phyloP scores from a whole-genome alignment of 2,329 filamentous ascomycete species.

The Tolypocladium endophyticum region DNA sequence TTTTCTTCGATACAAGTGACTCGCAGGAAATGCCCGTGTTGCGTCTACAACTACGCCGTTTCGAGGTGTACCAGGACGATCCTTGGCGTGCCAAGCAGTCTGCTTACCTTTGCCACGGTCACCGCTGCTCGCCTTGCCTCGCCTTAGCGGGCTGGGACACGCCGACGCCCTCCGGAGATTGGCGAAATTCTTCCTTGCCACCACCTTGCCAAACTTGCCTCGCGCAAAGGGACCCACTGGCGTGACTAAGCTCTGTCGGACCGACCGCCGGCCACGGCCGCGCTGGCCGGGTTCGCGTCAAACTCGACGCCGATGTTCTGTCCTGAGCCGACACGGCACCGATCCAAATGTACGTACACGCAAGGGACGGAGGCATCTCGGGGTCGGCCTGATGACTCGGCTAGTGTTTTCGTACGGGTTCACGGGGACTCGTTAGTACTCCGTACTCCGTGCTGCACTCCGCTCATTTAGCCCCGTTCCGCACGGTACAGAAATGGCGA shows the following conservation, averaged over 20 bases:
- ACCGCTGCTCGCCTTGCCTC: not conserved
- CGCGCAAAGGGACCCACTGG: not conserved
- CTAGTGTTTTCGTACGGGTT: not conserved
- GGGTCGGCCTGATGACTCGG: not conserved
- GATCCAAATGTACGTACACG: not conserved
- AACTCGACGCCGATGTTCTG: not conserved
- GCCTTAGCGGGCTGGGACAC: not conserved
- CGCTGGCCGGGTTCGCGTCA: not conserved
- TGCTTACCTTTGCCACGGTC: not conserved
- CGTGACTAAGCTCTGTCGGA: not conserved
- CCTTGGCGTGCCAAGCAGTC: not conserved
- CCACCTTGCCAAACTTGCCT: not conserved
- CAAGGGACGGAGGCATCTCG: not conserved
- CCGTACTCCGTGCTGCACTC: not conserved
- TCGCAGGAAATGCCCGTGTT: not conserved
- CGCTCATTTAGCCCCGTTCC: not conserved
- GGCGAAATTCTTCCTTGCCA: not conserved
- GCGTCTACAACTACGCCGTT: not conserved
- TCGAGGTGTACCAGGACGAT: not conserved
- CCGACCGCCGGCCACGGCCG: not conserved
- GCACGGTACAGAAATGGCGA: not conserved
- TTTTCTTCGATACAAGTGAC: not conserved
- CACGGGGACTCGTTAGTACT: not conserved
- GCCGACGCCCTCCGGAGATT: not conserved
- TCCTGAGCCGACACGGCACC: not conserved